Base-by-base conservation (phyloP, 176 grass and related monocot genomes). In the Avena sativa region DNA sequence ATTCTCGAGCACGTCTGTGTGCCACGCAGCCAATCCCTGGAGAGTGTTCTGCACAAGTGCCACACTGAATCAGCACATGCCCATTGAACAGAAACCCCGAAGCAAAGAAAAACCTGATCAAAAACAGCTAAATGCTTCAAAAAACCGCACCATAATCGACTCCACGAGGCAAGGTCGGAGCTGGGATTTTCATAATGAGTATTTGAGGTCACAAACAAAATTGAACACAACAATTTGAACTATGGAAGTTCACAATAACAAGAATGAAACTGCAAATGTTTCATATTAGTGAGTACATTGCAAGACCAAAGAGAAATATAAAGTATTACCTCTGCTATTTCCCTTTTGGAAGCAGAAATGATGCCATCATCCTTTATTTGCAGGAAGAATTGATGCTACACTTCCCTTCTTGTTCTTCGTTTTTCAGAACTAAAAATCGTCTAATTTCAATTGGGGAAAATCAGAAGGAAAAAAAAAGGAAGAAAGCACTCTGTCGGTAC, bases 1-100 rank as follows among this genome's bases (percentile, higher is more conserved):
- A 84, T 55, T 87, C 26, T 95, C 95, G 11, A 97, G 74, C 81
- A 91, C 71, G 75, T 91, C 88, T 14, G 80, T 84, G 78, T 91
- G 95, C 69, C 90, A 79, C 49, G 84, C 89, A 0, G 92, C 90
- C 84, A 97, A 92, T 79, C 92, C 89, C 79, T 94, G 88, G 40
- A 97, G 88, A 53, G 91, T 94, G 88, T 90, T 92, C 94, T 97
- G 81, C 72, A 16, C 3, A 85, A 57, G 23, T 11, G 5, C 57
- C 6, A 51, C 19, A 74, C 15, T 4, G 61, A 79, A 71, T 91
- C 82, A 28, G 28, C 28, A 28, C 28, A 28, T 28, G 28, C 28
- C 28, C 28, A 28, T 28, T 28, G 28, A 28, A 28, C 28, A 28
- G 28, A 28, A 28, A 28, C 28, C 28, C 28, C 28, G 28, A 28